A percentile compares a stretch with the other conserved stretches of the same genome.
These are phyloP conservation scores for Thalassiosira ordinaria DNA, from an alignment of 352 stramenopile species.

Conservation along the genomic window DNA sequence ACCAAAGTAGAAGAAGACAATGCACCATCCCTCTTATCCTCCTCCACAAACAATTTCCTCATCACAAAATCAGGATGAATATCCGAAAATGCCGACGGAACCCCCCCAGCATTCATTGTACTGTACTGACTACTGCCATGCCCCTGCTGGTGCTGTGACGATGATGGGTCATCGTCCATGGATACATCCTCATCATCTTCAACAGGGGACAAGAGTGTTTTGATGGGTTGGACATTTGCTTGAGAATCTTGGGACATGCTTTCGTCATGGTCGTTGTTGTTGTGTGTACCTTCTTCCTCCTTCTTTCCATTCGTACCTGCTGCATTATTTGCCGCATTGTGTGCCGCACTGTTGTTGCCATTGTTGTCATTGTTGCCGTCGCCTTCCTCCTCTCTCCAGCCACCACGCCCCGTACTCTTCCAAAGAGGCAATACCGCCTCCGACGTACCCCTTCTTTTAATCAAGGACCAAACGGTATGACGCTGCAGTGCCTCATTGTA, in stretches of 20 bases:
- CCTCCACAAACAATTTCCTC: conserved; percentile 39
- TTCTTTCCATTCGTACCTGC: too few species aligned
- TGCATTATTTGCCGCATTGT: too few species aligned
- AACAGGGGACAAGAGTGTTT: background rate
- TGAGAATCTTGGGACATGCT: background rate
- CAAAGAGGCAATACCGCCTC: conserved; percentile 36
- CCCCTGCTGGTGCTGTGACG: too few species aligned
- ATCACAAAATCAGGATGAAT: conserved; percentile 57
- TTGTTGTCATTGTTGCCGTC: background rate
- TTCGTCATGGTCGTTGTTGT: too few species aligned
- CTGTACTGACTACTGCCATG: too few species aligned
- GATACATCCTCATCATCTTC: conserved; percentile 6
- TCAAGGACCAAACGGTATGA: conserved; percentile 51
- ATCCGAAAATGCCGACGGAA: conserved; percentile 46
- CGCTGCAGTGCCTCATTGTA: conserved; percentile 57
- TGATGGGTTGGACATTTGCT: background rate
- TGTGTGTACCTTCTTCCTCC: too few species aligned
- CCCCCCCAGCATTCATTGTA: conserved; percentile 1
- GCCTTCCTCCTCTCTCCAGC: conserved; percentile 18
- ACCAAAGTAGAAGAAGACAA: background rate
- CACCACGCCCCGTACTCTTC: conserved; percentile 49
- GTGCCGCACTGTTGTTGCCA: too few species aligned
- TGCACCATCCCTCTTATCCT: conserved; percentile 7
- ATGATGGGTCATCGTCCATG: too few species aligned
- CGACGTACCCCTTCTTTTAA: conserved; percentile 1